Percentiles rank a stretch among this genome's conserved stretches.
These are phyloP conservation scores for Ogataea dorogensis DNA, from an alignment of 805 yeast species.

Conservation along the genomic window DNA sequence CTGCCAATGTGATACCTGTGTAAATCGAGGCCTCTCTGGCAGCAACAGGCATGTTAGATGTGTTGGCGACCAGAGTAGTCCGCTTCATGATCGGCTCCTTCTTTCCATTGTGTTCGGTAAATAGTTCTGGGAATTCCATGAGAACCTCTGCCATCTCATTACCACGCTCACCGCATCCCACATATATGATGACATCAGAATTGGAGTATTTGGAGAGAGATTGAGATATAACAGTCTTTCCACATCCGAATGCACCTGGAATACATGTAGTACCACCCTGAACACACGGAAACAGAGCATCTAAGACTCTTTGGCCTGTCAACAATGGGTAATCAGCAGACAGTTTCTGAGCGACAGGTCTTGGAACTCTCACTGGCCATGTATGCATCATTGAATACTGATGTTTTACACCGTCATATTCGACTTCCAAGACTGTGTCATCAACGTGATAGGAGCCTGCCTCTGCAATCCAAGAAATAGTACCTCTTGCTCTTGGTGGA, in stretches of 20 bases:
- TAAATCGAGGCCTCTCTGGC: slow-evolving; percentile 99
- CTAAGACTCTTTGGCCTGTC: slow-evolving; percentile 98
- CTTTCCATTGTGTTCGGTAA: slow-evolving; percentile 84
- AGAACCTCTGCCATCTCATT: slow-evolving; percentile 99
- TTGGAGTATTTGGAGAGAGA: slow-evolving; percentile 95
- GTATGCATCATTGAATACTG: slow-evolving; percentile 94
- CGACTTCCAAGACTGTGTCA: slow-evolving; percentile 88
- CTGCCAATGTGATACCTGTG: slow-evolving; percentile 98
- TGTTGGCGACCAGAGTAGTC: slow-evolving; percentile 96
- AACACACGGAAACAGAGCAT: slow-evolving; percentile 96
- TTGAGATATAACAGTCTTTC: slow-evolving; percentile 95
- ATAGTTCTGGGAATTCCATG: slow-evolving; percentile 99
- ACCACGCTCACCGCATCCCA: slow-evolving; percentile 95
- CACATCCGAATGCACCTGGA: slow-evolving; percentile 99
- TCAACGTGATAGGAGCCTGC: slow-evolving; percentile 91
- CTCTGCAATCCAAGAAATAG: slow-evolving; percentile 83
- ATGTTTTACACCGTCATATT: slow-evolving; percentile 82
- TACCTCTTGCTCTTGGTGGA: slow-evolving; percentile 99
- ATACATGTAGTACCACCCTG: slow-evolving; percentile 99
- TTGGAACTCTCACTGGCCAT: slow-evolving; percentile 99
- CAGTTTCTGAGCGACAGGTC: slow-evolving; percentile 94
- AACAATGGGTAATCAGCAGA: slow-evolving; percentile 93
- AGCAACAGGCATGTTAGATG: slow-evolving; percentile 99
- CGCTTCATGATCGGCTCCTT: slow-evolving; percentile 99
- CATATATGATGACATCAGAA: slow-evolving; percentile 94